phyloP scores from a whole-genome alignment of 2,329 filamentous ascomycete genomes.

The Cercospora sojina region DNA sequence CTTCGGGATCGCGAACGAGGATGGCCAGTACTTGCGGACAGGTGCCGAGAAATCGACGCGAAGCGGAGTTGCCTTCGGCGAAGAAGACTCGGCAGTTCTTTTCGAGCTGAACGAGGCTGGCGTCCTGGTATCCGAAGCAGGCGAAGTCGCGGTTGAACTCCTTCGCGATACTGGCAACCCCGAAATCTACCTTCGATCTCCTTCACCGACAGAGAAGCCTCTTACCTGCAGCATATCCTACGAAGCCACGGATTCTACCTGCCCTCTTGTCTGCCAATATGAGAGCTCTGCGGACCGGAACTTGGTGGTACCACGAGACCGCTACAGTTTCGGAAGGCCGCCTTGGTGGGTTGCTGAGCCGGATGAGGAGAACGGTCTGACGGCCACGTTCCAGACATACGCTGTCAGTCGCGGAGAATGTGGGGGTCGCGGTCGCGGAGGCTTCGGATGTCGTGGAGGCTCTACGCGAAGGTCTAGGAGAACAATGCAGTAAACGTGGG shows the following conservation, averaged over 20 bases:
- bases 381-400: conserved; percentile 3
- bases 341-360: neutral
- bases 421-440: neutral
- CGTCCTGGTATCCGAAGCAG: neutral
- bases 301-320: neutral
- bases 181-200: neutral
- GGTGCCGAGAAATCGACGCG: neutral
- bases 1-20: neutral
- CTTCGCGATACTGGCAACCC: neutral
- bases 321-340: neutral
- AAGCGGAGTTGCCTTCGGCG: neutral
- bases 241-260: neutral
- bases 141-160: neutral
- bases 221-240: conserved; percentile 2
- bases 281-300: neutral
- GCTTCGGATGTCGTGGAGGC: neutral
- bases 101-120: neutral
- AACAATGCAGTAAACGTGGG: neutral
- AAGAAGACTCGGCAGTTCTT: neutral
- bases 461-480: neutral
- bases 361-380: neutral
- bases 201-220: no score
- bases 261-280: neutral
- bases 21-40: neutral
- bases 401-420: neutral